A percentile compares a stretch with the other conserved stretches of the same genome.
Conservation (phyloP, 1,284 basidiomycete genomes). For the Pseudozyma flocculosa region DNA sequence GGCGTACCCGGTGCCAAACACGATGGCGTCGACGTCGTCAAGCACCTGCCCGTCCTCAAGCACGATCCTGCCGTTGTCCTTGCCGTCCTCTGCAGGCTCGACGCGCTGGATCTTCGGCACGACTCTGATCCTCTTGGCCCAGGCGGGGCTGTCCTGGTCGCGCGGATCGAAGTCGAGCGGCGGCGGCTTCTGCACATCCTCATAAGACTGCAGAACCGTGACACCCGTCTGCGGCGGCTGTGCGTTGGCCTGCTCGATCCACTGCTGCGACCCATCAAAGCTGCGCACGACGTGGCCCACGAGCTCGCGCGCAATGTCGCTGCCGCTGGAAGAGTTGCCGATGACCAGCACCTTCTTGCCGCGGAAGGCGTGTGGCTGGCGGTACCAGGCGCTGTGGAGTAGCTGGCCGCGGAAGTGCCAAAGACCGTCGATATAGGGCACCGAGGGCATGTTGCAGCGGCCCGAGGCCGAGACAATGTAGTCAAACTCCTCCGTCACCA, state of each 20-base stretch:
- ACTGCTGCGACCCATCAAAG: slow-evolving; percentile 9
- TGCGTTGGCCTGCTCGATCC: slow-evolving; percentile 4
- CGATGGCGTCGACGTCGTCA: slow-evolving; percentile 41
- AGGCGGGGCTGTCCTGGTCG: slow-evolving; percentile 29
- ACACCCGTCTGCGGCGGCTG: background rate
- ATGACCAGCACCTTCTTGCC: slow-evolving; percentile 61
- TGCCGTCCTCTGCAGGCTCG: background rate
- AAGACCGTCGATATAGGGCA: slow-evolving; percentile 60
- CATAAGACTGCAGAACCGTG: slow-evolving; percentile 37
- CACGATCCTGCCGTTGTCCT: slow-evolving; percentile 8
- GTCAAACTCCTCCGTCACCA: slow-evolving; percentile 20
- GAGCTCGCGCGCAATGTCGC: slow-evolving; percentile 63
- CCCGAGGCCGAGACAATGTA: slow-evolving; percentile 59
- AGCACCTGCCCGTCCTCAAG: slow-evolving; percentile 18
- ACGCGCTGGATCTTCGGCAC: slow-evolving; percentile 33
- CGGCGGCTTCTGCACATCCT: slow-evolving; percentile 36
- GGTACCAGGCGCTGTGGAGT: slow-evolving; percentile 62
- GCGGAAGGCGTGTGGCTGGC: slow-evolving; percentile 53
- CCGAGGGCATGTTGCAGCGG: slow-evolving; percentile 61
- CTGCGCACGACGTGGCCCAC: slow-evolving; percentile 40
- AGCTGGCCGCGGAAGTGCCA: slow-evolving; percentile 59
- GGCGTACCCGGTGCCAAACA: slow-evolving; percentile 56
- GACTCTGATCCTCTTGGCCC: slow-evolving; percentile 46
- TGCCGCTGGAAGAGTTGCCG: slow-evolving; percentile 62
- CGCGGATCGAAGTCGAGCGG: slow-evolving; percentile 52